Percentiles rank a stretch among this genome's conserved stretches.
These are phyloP conservation scores for Delitschia confertaspora DNA, from an alignment of 495 filamentous ascomycete species.

Conservation along the genomic window DNA sequence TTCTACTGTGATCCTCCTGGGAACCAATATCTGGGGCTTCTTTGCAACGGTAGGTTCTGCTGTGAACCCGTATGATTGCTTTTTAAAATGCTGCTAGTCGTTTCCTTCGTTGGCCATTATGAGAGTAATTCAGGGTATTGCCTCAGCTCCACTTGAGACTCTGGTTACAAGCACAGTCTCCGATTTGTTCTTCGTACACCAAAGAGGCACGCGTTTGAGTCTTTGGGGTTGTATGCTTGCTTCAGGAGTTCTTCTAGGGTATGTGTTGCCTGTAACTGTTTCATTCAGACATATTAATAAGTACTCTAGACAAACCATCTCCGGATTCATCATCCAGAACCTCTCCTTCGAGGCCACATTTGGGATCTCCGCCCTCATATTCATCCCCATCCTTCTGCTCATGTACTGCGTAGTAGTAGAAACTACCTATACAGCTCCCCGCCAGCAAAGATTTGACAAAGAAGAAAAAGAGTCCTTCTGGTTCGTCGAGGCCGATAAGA, in stretches of 20 bases:
- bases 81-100: too few species aligned
- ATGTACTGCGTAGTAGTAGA: slow-evolving; percentile 35
- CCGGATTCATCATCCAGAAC: slow-evolving; percentile 35
- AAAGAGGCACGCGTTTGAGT: slow-evolving; percentile 83
- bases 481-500: slow-evolving; percentile 4
- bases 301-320: slow-evolving; percentile 33
- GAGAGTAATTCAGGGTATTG: slow-evolving; percentile 77
- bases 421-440: slow-evolving; percentile 31
- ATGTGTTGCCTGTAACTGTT: slow-evolving; percentile 1
- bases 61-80: too few species aligned
- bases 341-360: slow-evolving; percentile 31
- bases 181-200: slow-evolving; percentile 93
- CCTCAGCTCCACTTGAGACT: slow-evolving; percentile 83
- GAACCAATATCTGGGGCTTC: slow-evolving; percentile 32
- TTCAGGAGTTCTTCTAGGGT: slow-evolving; percentile 50
- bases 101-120: slow-evolving; percentile 33
- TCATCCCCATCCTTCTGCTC: slow-evolving; percentile 28
- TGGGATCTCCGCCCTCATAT: slow-evolving; percentile 31
- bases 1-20: slow-evolving; percentile 27
- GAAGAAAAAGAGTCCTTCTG: slow-evolving; percentile 20
- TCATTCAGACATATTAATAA: too few species aligned
- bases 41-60: slow-evolving; percentile 19
- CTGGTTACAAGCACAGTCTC: slow-evolving; percentile 89
- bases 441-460: slow-evolving; percentile 13
- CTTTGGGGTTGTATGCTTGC: slow-evolving; percentile 88